Base-by-base conservation (phyloP, 148 eudicot species). In the Pharnaceum exiguum region DNA sequence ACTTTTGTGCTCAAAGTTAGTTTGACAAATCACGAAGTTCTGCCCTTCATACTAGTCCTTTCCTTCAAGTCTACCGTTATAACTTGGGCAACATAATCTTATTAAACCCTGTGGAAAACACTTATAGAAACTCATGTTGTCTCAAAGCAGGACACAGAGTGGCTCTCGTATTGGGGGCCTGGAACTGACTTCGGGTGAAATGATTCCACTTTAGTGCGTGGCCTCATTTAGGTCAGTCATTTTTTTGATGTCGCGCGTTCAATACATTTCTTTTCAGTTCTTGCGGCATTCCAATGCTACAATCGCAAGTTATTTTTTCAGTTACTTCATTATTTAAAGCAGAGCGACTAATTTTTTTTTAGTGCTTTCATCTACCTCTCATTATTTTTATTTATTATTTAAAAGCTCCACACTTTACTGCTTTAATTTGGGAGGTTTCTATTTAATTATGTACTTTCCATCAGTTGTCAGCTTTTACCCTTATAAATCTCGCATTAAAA, bases 161-260 rank as follows among this genome's bases (percentile, higher is more conserved):
- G 94, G 95, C 95, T 89, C 96, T 93, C 91, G 59, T 86, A 79
- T 79, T 80, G 82, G 85, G 96, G 91, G 91, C 99, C 86, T 81
- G 96, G 88, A 86, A 88, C 82, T 84, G 87, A 78, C 82, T 86
- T 78, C 89, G 75, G 95, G 91, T 73, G 95, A 94, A 86, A 83
- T 86, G 95, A 79, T 77, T 79, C 96, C 99, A 82, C 82, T 77
- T 74, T 79, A 88, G 64, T 89, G 79, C 82, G 85, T 94, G 95
- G 89, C 82, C 85, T 82, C 87, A 75, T 82, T 77, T 86, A 88
- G 95, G 96, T 88, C 90, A 86, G 96, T 88, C 58, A 62, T 69
- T 75, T 78, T 77, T 77, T 86, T 86, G 82, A 71, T 70, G 89
- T 33, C 76, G 65, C 50, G 57, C 88, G 74, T 60, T 65, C 59